phyloP scores from a whole-genome alignment of 495 filamentous ascomycete species.

The Bryoglossum gracile region DNA sequence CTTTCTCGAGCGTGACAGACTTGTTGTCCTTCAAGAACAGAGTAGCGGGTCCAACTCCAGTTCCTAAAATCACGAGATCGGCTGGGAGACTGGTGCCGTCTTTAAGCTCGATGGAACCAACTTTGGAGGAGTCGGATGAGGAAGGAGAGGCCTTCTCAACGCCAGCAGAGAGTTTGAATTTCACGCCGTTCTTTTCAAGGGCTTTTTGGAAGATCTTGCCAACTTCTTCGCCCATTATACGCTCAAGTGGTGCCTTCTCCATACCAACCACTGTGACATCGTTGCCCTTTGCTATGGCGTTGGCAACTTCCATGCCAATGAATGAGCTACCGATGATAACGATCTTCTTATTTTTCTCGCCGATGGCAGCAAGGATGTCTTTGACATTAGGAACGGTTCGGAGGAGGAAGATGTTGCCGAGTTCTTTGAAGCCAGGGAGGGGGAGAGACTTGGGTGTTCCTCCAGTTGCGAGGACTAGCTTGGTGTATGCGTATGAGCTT shows the following conservation, averaged over 20 bases:
- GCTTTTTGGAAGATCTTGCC: conserved; percentile 70
- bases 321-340: conserved; percentile 88
- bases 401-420: conserved; percentile 80
- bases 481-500: conserved; percentile 66
- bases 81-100: conserved; percentile 78
- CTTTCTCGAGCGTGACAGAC: conserved; percentile 59
- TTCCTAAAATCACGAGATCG: conserved; percentile 84
- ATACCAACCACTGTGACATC: conserved; percentile 87
- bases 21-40: conserved; percentile 72
- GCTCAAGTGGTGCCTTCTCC: conserved; percentile 80
- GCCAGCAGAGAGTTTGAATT: conserved; percentile 71
- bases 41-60: conserved; percentile 83
- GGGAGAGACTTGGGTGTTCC: conserved; percentile 74
- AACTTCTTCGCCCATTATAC: conserved; percentile 75
- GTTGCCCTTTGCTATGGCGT: conserved; percentile 65
- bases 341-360: conserved; percentile 83
- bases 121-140: conserved; percentile 50
- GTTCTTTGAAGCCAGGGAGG: conserved; percentile 74
- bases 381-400: conserved; percentile 68
- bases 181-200: conserved; percentile 78
- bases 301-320: conserved; percentile 94
- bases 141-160: conserved; percentile 79
- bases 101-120: conserved; percentile 78
- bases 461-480: conserved; percentile 83
- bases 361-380: conserved; percentile 66